A percentile compares a stretch with the other conserved stretches of the same genome.
These are phyloP conservation scores for Suillus subaureus DNA, from an alignment of 768 basidiomycete genomes.

Conservation along the genomic window DNA sequence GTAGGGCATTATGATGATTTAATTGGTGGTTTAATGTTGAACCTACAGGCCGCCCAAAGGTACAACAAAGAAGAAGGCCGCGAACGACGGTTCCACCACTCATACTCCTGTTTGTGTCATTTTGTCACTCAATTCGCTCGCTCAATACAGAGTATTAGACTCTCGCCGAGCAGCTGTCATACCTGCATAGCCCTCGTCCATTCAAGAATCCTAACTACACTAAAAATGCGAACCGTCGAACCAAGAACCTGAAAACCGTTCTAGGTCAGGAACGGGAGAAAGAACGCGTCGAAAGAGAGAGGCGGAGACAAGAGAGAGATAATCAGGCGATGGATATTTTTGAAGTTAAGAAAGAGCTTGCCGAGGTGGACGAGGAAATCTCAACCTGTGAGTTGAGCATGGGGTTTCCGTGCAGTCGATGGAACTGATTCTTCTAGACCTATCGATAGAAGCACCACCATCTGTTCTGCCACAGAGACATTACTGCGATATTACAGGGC, in stretches of 20 bases:
- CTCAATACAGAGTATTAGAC: constrained; percentile 44
- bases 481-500: constrained; percentile 86
- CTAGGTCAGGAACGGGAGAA: constrained; percentile 79
- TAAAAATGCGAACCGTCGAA: constrained; percentile 70
- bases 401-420: not conserved
- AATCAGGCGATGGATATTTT: constrained; percentile 56
- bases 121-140: not conserved
- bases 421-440: constrained; percentile 45
- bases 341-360: constrained; percentile 26
- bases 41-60: constrained; percentile 34
- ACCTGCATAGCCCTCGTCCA: constrained; percentile 66
- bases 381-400: constrained; percentile 61
- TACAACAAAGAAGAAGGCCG: constrained; percentile 20
- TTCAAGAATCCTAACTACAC: constrained; percentile 77
- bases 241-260: constrained; percentile 81
- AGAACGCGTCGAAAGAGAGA: constrained; percentile 68
- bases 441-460: constrained; percentile 83
- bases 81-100: constrained; percentile 11
- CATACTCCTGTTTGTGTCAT: constrained; percentile 24
- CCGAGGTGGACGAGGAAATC: constrained; percentile 53
- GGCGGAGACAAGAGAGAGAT: constrained; percentile 49
- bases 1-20: not conserved
- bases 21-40: not conserved
- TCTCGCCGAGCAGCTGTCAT: constrained; percentile 74
- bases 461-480: constrained; percentile 75